Evolutionary conservation across 345 rosid species (phyloP).

Genomic region (Syzygium oleosum): DNA sequence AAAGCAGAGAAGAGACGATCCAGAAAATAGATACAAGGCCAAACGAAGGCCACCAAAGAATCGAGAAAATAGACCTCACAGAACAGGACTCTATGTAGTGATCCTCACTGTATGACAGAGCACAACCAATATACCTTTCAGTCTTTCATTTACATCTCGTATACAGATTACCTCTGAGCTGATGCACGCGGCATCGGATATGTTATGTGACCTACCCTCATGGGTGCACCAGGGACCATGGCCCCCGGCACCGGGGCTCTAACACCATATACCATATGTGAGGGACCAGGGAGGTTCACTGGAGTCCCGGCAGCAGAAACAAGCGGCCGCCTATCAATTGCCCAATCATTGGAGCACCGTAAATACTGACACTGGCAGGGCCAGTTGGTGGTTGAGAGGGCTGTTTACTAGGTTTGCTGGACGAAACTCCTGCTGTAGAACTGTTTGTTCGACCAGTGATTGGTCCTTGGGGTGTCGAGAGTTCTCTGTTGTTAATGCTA

Average conservation of each 20-base stretch:
- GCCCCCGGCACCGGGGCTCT: slow-evolving; percentile 58
- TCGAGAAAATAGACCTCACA: background rate
- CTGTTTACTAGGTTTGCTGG: slow-evolving; percentile 57
- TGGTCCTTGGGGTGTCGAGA: slow-evolving; percentile 66
- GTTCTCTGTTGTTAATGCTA: slow-evolving; percentile 65
- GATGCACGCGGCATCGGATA: slow-evolving; percentile 68
- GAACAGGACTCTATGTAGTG: background rate
- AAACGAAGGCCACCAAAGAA: background rate
- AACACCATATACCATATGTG: slow-evolving; percentile 72
- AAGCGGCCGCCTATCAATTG: slow-evolving; percentile 72
- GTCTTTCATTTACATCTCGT: background rate
- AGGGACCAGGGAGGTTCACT: slow-evolving; percentile 59
- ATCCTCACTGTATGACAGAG: background rate
- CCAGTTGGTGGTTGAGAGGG: slow-evolving; percentile 37
- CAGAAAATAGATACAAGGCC: background rate
- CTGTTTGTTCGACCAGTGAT: slow-evolving; percentile 84
- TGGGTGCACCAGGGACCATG: slow-evolving; percentile 69
- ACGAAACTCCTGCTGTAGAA: slow-evolving; percentile 33
- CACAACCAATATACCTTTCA: background rate
- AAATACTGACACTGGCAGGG: slow-evolving; percentile 40
- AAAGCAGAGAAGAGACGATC: background rate
- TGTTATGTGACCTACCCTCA: slow-evolving; percentile 65
- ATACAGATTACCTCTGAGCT: slow-evolving; percentile 49
- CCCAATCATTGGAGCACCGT: slow-evolving; percentile 65
- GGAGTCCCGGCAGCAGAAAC: slow-evolving; percentile 94